A percentile compares a stretch with the other conserved stretches of the same genome.
These are phyloP conservation scores for Solanum infundibuliforme DNA, from an alignment of 257 asterid genomes.

Conservation along the genomic window DNA sequence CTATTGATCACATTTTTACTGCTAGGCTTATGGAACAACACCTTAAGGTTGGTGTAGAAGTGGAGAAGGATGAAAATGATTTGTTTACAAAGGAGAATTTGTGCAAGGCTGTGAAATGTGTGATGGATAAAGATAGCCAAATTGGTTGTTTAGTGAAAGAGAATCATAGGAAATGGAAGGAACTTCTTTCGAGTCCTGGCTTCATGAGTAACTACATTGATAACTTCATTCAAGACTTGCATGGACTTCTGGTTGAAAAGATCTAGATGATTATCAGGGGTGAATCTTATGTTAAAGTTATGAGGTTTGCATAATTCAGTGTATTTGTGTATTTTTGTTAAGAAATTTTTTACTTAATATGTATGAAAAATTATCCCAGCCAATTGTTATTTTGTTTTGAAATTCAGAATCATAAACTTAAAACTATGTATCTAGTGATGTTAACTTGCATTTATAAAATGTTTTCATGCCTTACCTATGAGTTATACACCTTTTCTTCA, in stretches of 20 bases:
- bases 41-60: too few relatives aligned
- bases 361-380: too few relatives aligned
- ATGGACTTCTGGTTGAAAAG: neutral
- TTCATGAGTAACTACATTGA: slow-evolving; percentile 14
- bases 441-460: too few relatives aligned
- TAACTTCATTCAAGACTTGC: slow-evolving; percentile 8
- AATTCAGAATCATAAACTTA: neutral
- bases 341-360: neutral
- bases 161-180: slow-evolving; percentile 20
- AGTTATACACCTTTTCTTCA: too few relatives aligned
- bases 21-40: too few relatives aligned
- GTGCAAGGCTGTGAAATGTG: too few relatives aligned
- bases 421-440: too few relatives aligned
- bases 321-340: too few relatives aligned
- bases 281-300: neutral
- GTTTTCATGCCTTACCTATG: too few relatives aligned
- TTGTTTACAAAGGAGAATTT: too few relatives aligned
- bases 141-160: slow-evolving; percentile 13
- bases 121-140: neutral
- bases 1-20: too few relatives aligned
- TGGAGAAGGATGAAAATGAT: too few relatives aligned
- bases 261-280: neutral
- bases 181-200: neutral
- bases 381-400: neutral
- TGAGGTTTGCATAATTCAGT: neutral